Percentiles rank a stretch among this genome's conserved stretches.
Evolutionary conservation across 1,284 basidiomycete genomes (phyloP).

Genomic region (Anthracocystis setariae): DNA sequence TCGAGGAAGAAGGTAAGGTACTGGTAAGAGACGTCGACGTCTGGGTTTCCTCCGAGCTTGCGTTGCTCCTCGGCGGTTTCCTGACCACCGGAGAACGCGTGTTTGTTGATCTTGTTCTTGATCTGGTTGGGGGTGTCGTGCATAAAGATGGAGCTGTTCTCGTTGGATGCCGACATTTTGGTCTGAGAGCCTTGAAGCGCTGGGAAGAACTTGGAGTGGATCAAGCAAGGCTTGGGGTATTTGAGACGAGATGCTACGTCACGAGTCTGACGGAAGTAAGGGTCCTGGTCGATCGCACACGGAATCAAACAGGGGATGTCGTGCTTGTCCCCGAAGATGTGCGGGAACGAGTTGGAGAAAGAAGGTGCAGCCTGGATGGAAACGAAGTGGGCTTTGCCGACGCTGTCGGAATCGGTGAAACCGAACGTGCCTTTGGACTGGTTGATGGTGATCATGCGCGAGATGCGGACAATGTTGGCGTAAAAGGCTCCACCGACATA

Average conservation of each 20-base stretch:
- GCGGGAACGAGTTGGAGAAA: slow-evolving; percentile 98
- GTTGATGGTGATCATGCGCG: slow-evolving; percentile 89
- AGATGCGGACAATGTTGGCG: slow-evolving; percentile 90
- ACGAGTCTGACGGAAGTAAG: slow-evolving; percentile 94
- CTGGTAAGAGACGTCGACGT: slow-evolving; percentile 96
- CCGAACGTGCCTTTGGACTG: slow-evolving; percentile 96
- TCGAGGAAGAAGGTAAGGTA: slow-evolving; percentile 97
- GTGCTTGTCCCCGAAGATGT: slow-evolving; percentile 87
- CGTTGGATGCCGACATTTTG: slow-evolving; percentile 97
- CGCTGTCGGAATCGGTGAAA: slow-evolving; percentile 90
- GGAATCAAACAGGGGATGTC: slow-evolving; percentile 94
- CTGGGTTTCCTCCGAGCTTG: slow-evolving; percentile 86
- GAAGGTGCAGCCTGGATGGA: slow-evolving; percentile 96
- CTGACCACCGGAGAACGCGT: slow-evolving; percentile 70
- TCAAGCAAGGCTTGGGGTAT: slow-evolving; percentile 90
- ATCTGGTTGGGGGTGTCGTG: slow-evolving; percentile 90
- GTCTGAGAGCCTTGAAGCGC: slow-evolving; percentile 96
- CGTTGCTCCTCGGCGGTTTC: slow-evolving; percentile 95
- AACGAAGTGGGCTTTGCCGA: slow-evolving; percentile 97
- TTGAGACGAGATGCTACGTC: slow-evolving; percentile 93
- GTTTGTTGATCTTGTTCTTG: slow-evolving; percentile 94
- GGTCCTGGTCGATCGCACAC: slow-evolving; percentile 94
- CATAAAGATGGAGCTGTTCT: slow-evolving; percentile 93
- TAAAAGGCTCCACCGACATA: slow-evolving; percentile 92
- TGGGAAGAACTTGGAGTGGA: slow-evolving; percentile 98